Percentiles rank a stretch among this genome's conserved stretches.
Evolutionary conservation across 805 yeast species (phyloP).

Genomic region (Pichia scutulata): DNA sequence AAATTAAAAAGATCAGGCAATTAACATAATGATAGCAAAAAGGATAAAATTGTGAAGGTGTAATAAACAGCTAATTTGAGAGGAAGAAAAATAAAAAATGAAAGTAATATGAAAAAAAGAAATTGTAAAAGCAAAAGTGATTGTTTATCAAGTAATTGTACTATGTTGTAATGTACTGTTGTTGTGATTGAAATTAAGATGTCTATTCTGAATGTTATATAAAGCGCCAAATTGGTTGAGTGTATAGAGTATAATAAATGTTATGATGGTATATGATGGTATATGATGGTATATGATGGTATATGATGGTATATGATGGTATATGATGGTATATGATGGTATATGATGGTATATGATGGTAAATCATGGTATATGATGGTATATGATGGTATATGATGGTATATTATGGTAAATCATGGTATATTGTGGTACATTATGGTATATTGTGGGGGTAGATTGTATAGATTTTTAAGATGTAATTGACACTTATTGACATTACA

Average conservation of each 20-base stretch:
- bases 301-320: too few species aligned
- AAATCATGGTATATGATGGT: background rate
- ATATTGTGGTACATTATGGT: background rate
- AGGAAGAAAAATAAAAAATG: background rate
- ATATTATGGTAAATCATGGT: background rate
- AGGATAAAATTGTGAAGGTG: background rate
- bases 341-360: background rate
- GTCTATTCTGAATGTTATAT: background rate
- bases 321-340: too few species aligned
- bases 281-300: too few species aligned
- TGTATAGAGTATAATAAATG: background rate
- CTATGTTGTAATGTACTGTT: background rate
- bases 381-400: background rate
- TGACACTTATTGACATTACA: conserved; percentile 15
- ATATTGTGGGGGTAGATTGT: background rate
- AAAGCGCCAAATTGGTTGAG: background rate
- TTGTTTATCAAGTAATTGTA: background rate
- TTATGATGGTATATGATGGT: too few species aligned
- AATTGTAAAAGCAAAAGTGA: background rate
- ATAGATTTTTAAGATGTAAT: background rate
- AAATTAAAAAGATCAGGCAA: too few species aligned
- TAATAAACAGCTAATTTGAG: background rate
- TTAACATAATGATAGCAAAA: background rate
- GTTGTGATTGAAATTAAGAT: background rate
- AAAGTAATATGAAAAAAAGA: background rate